phyloP scores from a whole-genome alignment of 169 alveolate genomes.

The Plasmodium malariae region DNA sequence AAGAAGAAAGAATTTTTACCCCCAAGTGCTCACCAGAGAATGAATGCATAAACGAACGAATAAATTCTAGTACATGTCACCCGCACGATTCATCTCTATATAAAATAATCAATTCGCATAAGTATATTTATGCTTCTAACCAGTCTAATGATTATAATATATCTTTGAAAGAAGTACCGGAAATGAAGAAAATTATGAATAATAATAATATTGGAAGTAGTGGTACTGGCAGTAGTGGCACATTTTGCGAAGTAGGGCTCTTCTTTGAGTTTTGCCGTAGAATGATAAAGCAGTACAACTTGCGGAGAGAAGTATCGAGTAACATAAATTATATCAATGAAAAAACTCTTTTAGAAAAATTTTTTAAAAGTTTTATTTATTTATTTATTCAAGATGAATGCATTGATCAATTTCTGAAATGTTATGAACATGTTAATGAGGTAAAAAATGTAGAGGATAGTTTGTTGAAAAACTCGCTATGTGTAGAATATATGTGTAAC shows the following conservation, averaged over 20 bases:
- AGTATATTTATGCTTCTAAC: too few species aligned
- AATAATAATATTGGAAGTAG: not conserved
- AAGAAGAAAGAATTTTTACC: too few species aligned
- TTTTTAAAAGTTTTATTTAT: constrained; percentile 18
- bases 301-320: not conserved
- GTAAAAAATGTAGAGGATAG: constrained; percentile 1
- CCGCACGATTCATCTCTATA: too few species aligned
- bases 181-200: not conserved
- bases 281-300: not conserved
- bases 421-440: constrained; percentile 27
- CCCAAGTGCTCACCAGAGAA: too few species aligned
- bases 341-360: constrained; percentile 12
- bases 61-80: too few species aligned
- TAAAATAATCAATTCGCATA: too few species aligned
- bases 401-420: constrained; percentile 12
- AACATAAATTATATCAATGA: constrained; percentile 2
- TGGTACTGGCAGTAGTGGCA: not conserved
- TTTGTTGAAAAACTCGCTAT: not conserved
- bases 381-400: constrained; percentile 48
- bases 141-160: too few species aligned
- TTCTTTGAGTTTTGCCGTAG: too few species aligned
- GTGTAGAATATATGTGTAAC: constrained; percentile 36
- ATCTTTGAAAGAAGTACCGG: not conserved
- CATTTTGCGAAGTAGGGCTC: too few species aligned
- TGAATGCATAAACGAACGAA: too few species aligned